Percentiles rank a stretch among this genome's conserved stretches.
These are phyloP conservation scores for Cyathus striatus DNA, from an alignment of 768 basidiomycete species.

Conservation along the genomic window DNA sequence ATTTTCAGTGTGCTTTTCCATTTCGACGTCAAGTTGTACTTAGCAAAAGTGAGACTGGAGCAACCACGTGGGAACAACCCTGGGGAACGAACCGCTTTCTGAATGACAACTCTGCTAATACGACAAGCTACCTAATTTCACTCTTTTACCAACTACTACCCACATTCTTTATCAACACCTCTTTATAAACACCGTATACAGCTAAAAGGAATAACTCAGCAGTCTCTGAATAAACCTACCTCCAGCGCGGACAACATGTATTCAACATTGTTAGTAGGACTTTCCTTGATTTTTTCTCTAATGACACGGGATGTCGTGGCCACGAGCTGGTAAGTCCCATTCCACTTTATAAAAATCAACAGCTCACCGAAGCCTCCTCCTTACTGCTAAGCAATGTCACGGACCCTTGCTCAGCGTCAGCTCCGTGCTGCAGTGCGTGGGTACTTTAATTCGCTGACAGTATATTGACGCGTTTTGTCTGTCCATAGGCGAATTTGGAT, in stretches of 20 bases:
- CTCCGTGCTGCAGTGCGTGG: conserved; percentile 50
- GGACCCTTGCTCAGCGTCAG: conserved; percentile 33
- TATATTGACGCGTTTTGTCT: conserved; percentile 3
- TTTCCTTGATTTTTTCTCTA: conserved; percentile 14
- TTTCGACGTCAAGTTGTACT: too few relatives aligned
- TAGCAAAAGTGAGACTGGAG: too few relatives aligned
- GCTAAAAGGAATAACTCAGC: too few relatives aligned
- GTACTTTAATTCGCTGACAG: not conserved
- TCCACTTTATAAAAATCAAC: not conserved
- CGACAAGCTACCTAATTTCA: too few relatives aligned
- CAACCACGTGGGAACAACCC: too few relatives aligned
- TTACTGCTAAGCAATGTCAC: conserved; percentile 32
- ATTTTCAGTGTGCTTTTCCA: too few relatives aligned
- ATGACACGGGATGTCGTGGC: conserved; percentile 15
- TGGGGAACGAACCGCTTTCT: too few relatives aligned
- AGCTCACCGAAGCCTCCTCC: not conserved
- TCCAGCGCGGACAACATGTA: conserved; percentile 5
- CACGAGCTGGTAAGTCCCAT: conserved; percentile 13
- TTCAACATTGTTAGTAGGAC: conserved; percentile 8
- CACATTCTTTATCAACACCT: too few relatives aligned
- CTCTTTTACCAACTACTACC: too few relatives aligned
- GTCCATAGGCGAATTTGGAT: conserved; percentile 45
- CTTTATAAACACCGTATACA: too few relatives aligned
- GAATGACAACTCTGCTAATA: too few relatives aligned
- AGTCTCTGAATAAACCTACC: too few relatives aligned